These are phyloP conservation scores for Linnemannia exigua DNA, from an alignment of 192 early-diverging fungal species.

Conservation along the genomic window DNA sequence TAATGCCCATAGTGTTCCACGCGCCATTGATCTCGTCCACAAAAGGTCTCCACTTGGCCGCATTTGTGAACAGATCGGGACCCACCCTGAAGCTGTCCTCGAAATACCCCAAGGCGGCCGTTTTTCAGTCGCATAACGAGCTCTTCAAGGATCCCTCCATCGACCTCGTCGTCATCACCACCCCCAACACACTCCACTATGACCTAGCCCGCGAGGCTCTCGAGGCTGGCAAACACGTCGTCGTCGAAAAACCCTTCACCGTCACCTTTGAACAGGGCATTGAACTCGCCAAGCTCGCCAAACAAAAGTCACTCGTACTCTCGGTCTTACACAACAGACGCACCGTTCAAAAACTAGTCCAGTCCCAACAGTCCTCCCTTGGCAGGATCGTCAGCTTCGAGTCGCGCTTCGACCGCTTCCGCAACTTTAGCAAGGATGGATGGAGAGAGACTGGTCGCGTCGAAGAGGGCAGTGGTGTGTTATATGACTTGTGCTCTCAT, in stretches of 20 bases:
- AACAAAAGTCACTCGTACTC: conserved; percentile 68
- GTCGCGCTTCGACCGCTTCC: conserved; percentile 81
- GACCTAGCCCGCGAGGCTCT: conserved; percentile 69
- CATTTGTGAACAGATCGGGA: conserved; percentile 71
- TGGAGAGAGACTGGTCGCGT: conserved; percentile 74
- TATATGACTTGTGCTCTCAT: conserved; percentile 80
- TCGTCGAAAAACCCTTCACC: conserved; percentile 87
- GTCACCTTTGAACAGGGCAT: conserved; percentile 72
- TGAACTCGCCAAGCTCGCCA: conserved; percentile 69
- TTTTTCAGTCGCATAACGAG: conserved; percentile 66
- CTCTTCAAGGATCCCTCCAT: conserved; percentile 67
- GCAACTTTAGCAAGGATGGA: conserved; percentile 74
- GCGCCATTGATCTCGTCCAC: conserved; percentile 71
- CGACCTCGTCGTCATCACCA: conserved; percentile 81
- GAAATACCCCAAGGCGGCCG: conserved; percentile 65
- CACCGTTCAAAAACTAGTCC: conserved; percentile 75
- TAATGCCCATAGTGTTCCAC: conserved; percentile 65
- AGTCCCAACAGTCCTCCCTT: conserved; percentile 58
- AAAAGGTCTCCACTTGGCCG: conserved; percentile 63
- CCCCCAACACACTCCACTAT: conserved; percentile 78
- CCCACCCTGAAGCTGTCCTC: conserved; percentile 49
- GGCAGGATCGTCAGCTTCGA: conserved; percentile 82
- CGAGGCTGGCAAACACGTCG: conserved; percentile 76
- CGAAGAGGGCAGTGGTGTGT: conserved; percentile 76
- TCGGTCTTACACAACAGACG: conserved; percentile 85